phyloP scores from a whole-genome alignment of 164 flowering plant species.

The Saururus chinensis region DNA sequence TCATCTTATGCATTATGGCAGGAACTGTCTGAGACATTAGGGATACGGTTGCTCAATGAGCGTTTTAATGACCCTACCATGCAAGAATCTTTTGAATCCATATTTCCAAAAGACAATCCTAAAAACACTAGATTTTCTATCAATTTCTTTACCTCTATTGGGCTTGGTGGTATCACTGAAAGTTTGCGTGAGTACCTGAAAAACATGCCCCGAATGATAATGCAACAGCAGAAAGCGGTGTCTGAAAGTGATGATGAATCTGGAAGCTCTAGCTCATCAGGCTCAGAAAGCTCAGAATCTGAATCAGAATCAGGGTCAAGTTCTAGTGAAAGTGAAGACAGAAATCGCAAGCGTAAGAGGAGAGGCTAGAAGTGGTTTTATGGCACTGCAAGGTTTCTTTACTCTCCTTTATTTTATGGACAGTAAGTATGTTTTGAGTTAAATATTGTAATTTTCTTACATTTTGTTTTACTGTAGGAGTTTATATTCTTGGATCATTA shows the following conservation, averaged over 20 bases:
- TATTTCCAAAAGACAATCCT: constrained; percentile 84
- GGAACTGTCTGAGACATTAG: constrained; percentile 90
- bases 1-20: constrained; percentile 18
- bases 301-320: constrained; percentile 21
- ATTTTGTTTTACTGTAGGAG: too few species aligned
- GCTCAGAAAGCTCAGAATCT: constrained; percentile 24
- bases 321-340: constrained; percentile 28
- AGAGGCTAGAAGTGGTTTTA: constrained; percentile 2
- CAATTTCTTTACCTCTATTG: constrained; percentile 90
- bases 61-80: constrained; percentile 63
- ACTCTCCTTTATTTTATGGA: too few species aligned
- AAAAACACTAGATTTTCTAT: constrained; percentile 82
- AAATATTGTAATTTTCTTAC: too few species aligned
- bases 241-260: constrained; percentile 45
- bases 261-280: constrained; percentile 23
- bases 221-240: constrained; percentile 68
- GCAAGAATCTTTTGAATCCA: constrained; percentile 76
- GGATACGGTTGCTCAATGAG: constrained; percentile 70
- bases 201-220: constrained; percentile 82
- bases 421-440: too few species aligned
- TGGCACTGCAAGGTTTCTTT: too few species aligned
- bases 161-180: constrained; percentile 87
- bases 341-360: constrained; percentile 28
- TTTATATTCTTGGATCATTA: too few species aligned
- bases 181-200: constrained; percentile 76